phyloP scores from a whole-genome alignment of 352 stramenopile species.

The Lagenidium giganteum region DNA sequence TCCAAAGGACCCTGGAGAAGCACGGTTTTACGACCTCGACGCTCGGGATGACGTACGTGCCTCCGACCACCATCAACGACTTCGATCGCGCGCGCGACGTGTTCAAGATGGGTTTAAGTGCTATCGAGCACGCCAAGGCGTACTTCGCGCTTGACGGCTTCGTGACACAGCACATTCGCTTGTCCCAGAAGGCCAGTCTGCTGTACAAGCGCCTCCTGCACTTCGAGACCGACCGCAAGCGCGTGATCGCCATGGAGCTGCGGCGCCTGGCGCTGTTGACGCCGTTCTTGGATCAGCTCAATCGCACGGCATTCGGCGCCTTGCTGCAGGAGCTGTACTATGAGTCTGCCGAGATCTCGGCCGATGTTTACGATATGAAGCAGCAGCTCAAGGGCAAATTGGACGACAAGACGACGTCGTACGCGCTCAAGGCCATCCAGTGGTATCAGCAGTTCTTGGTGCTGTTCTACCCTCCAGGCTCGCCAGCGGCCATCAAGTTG shows the following conservation, averaged over 20 bases:
- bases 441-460: constrained; percentile 70
- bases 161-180: constrained; percentile 54
- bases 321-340: constrained; percentile 67
- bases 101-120: constrained; percentile 56
- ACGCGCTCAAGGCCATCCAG: constrained; percentile 55
- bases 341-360: constrained; percentile 53
- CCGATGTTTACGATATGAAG: constrained; percentile 63
- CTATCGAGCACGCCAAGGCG: constrained; percentile 30
- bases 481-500: too few species aligned
- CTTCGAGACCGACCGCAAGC: constrained; percentile 51
- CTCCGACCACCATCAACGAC: constrained; percentile 17
- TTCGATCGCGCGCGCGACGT: constrained; percentile 51
- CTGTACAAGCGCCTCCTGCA: constrained; percentile 47
- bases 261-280: constrained; percentile 40
- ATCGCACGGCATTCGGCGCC: constrained; percentile 39
- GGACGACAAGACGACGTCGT: constrained; percentile 37
- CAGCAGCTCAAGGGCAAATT: constrained; percentile 25
- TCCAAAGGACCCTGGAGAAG: too few species aligned
- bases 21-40: too few species aligned
- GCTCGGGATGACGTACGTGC: constrained; percentile 25
- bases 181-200: constrained; percentile 50
- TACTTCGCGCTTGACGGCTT: constrained; percentile 62
- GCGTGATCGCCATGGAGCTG: constrained; percentile 62
- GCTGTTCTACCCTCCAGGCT: constrained; percentile 52
- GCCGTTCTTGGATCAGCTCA: constrained; percentile 45